These are phyloP conservation scores for Clarireedia hainanense DNA, from an alignment of 2,329 filamentous ascomycete species.

Conservation along the genomic window DNA sequence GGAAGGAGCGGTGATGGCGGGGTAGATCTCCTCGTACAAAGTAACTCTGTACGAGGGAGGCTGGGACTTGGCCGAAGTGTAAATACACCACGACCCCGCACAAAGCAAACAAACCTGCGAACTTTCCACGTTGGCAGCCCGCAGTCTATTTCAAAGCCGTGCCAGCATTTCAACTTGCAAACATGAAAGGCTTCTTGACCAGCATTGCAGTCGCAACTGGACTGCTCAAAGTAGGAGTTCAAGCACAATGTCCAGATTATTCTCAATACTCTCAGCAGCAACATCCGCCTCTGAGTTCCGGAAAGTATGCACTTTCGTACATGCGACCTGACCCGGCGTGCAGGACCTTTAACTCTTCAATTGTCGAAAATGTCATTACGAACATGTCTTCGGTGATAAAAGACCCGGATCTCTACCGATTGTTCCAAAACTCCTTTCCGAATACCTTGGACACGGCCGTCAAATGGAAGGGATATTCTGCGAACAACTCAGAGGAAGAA, in stretches of 20 bases:
- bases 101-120: background rate
- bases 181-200: background rate
- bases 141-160: background rate
- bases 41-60: background rate
- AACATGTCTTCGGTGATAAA: conserved; percentile 61
- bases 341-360: conserved; percentile 70
- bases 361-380: conserved; percentile 68
- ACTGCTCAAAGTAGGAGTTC: background rate
- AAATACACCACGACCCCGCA: background rate
- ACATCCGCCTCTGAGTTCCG: conserved; percentile 68
- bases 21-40: background rate
- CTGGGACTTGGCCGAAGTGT: background rate
- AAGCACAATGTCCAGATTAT: conserved; percentile 54
- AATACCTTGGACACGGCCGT: conserved; percentile 71
- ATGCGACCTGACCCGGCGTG: conserved; percentile 71
- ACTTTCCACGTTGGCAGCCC: too few relatives aligned
- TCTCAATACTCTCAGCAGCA: conserved; percentile 46
- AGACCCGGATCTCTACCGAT: conserved; percentile 66
- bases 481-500: conserved; percentile 52
- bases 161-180: background rate
- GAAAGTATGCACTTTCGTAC: conserved; percentile 67
- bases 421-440: conserved; percentile 67
- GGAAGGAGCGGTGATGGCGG: conserved; percentile 2
- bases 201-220: background rate
- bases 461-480: conserved; percentile 55